Conservation (phyloP, 148 eudicot species). For the Rhododendron ovatum region DNA sequence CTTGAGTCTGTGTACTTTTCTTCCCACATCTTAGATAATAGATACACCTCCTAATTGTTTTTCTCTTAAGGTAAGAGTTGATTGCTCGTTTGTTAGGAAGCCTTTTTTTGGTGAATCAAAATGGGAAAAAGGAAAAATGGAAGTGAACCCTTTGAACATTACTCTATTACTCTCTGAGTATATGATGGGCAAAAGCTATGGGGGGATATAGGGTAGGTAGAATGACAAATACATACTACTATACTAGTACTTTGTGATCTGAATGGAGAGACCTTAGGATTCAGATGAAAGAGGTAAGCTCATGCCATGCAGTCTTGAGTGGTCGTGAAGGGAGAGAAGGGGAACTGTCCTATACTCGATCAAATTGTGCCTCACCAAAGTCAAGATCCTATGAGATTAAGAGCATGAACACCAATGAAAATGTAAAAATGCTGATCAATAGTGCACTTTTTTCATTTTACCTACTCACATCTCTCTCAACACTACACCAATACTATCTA, state of each 20-base stretch:
- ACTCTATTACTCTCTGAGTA: no score
- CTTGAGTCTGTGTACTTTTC: not conserved
- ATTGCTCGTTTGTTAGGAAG: no score
- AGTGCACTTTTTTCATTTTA: no score
- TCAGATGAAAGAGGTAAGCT: not conserved
- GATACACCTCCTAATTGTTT: not conserved
- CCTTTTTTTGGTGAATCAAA: no score
- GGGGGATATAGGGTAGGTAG: not conserved
- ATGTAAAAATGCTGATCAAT: no score
- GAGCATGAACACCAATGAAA: no score
- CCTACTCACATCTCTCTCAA: no score
- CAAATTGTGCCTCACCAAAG: not conserved
- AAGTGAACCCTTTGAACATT: no score
- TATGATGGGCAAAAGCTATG: not conserved
- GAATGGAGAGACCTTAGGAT: not conserved
- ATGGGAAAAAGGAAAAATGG: no score
- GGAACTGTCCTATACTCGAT: not conserved
- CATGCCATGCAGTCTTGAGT: not conserved
- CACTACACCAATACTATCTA: no score
- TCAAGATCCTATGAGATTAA: not conserved
- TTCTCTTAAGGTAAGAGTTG: not conserved
- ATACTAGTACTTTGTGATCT: not conserved
- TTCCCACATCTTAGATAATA: not conserved
- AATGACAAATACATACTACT: not conserved
- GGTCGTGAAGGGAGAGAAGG: not conserved